Evolutionary conservation across 768 basidiomycete species (phyloP).

Genomic region (Macrocybe gigantea): DNA sequence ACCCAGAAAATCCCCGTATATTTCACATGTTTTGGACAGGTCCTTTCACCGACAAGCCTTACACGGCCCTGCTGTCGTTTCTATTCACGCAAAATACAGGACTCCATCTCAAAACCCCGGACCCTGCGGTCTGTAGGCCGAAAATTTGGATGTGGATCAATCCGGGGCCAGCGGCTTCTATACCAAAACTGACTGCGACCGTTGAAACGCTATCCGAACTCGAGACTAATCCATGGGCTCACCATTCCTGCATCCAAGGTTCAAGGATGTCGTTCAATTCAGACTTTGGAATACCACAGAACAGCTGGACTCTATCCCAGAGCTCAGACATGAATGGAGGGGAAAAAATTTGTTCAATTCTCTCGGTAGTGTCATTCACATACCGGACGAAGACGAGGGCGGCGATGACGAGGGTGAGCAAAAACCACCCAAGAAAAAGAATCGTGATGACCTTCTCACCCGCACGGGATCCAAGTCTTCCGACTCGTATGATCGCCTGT

Average conservation of each 20-base stretch:
- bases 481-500: conserved; percentile 81
- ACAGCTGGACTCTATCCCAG: conserved; percentile 87
- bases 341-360: conserved; percentile 83
- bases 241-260: conserved; percentile 89
- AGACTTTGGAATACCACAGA: conserved; percentile 99
- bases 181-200: conserved; percentile 79
- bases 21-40: conserved; percentile 99
- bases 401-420: too few species aligned
- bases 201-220: conserved; percentile 81
- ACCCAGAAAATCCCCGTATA: conserved; percentile 76
- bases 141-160: conserved; percentile 99
- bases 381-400: conserved; percentile 34
- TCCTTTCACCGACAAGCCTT: conserved; percentile 97
- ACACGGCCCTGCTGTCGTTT: conserved; percentile 91
- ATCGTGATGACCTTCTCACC: conserved; percentile 45
- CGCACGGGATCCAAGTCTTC: conserved; percentile 85
- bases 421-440: background rate
- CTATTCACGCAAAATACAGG: conserved; percentile 94
- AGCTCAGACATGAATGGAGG: conserved; percentile 89
- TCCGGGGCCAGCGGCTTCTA: conserved; percentile 89
- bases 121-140: conserved; percentile 68
- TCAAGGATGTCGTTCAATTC: conserved; percentile 90
- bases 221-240: conserved; percentile 89
- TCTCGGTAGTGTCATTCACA: conserved; percentile 68
- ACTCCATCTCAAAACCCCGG: conserved; percentile 52